A percentile compares a stretch with the other conserved stretches of the same genome.
phyloP scores from a whole-genome alignment of 306 rosid species.

The Spatholobus suberectus region DNA sequence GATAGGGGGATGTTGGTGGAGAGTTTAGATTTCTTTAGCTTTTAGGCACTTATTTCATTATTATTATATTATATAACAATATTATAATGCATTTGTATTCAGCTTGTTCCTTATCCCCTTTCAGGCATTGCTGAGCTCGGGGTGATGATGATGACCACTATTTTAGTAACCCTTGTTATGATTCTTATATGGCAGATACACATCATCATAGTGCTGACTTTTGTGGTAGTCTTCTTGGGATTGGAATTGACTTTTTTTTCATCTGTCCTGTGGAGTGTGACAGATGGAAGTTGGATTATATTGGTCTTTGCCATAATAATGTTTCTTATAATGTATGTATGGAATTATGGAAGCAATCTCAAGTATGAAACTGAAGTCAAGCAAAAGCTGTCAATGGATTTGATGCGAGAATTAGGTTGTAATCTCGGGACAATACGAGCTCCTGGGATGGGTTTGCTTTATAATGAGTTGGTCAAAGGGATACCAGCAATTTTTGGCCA shows the following conservation, averaged over 20 bases:
- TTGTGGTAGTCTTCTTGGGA: slow-evolving; percentile 78
- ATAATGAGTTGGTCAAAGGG: slow-evolving; percentile 98
- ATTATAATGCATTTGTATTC: slow-evolving; percentile 26
- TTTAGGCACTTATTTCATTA: slow-evolving; percentile 13
- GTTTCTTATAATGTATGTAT: slow-evolving; percentile 85
- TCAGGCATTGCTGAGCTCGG: slow-evolving; percentile 98
- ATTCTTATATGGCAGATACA: slow-evolving; percentile 98
- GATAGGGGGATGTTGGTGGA: neutral
- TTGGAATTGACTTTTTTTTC: slow-evolving; percentile 88
- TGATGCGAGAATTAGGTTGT: slow-evolving; percentile 89
- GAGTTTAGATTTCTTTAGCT: slow-evolving; percentile 20
- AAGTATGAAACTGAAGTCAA: slow-evolving; percentile 96
- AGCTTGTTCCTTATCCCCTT: slow-evolving; percentile 40
- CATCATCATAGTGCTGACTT: slow-evolving; percentile 74
- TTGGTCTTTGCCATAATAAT: slow-evolving; percentile 83
- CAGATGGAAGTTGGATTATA: slow-evolving; percentile 99
- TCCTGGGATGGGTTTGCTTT: slow-evolving; percentile 95
- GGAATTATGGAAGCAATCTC: slow-evolving; percentile 99
- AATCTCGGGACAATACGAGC: slow-evolving; percentile 97
- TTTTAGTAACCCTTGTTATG: slow-evolving; percentile 92
- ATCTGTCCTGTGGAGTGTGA: slow-evolving; percentile 87
- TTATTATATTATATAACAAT: neutral
- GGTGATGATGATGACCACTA: slow-evolving; percentile 98
- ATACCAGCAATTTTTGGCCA: slow-evolving; percentile 97
- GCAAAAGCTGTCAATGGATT: slow-evolving; percentile 87